Conservation (phyloP, 2,329 filamentous ascomycete genomes). For the Scorias spongiosa region DNA sequence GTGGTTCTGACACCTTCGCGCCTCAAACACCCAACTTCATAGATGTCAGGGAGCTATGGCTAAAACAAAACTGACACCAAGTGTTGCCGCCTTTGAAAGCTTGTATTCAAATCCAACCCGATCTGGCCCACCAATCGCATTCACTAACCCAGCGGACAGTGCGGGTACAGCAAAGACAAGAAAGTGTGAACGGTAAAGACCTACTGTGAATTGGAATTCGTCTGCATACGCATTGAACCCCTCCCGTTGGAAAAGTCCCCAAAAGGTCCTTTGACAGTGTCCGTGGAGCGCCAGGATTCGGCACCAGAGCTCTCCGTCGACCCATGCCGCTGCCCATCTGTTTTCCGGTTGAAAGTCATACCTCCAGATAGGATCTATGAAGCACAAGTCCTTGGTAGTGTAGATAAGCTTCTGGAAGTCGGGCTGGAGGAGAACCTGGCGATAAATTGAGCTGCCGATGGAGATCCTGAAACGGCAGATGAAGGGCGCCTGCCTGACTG, state of each 20-base stretch:
- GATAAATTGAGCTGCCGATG: too few relatives aligned
- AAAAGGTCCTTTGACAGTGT: slow-evolving; percentile 44
- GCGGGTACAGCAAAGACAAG: background rate
- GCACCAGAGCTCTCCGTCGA: slow-evolving; percentile 50
- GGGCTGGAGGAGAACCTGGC: too few relatives aligned
- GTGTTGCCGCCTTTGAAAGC: too few relatives aligned
- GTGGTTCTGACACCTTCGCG: background rate
- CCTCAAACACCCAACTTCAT: background rate
- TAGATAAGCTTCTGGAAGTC: too few relatives aligned
- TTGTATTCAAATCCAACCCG: background rate
- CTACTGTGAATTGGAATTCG: slow-evolving; percentile 31
- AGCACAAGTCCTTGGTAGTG: too few relatives aligned
- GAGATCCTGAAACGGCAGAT: too few relatives aligned
- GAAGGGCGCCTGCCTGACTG: too few relatives aligned
- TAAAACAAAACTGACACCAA: background rate
- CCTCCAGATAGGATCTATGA: background rate
- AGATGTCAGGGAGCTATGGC: background rate
- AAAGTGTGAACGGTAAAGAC: slow-evolving; percentile 15
- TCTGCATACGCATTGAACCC: slow-evolving; percentile 19
- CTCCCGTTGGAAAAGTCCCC: slow-evolving; percentile 10
- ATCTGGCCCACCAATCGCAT: background rate
- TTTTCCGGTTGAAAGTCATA: background rate
- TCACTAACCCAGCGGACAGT: background rate
- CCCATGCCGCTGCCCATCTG: slow-evolving; percentile 40
- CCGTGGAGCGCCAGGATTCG: slow-evolving; percentile 50